phyloP scores from a whole-genome alignment of 2,329 filamentous ascomycete genomes.

The Penicillium sp. region DNA sequence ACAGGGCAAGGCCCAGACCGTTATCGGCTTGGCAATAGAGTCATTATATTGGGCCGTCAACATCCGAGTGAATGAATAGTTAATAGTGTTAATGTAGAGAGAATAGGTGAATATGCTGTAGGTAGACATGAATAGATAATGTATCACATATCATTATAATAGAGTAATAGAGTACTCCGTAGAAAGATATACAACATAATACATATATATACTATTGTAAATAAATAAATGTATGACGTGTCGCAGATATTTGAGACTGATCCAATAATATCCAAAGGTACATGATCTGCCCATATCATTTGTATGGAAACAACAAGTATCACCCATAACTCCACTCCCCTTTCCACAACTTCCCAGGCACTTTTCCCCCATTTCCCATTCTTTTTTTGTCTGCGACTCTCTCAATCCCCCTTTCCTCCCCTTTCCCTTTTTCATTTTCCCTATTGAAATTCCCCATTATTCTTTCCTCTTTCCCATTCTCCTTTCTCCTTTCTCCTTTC shows the following conservation, averaged over 20 bases:
- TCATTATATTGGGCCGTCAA: background rate
- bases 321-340: constrained; percentile 3
- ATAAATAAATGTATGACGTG: constrained; percentile 5
- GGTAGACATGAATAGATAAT: background rate
- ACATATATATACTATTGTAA: too few relatives aligned
- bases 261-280: constrained; percentile 4
- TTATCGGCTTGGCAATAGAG: background rate
- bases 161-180: background rate
- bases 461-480: constrained; percentile 23
- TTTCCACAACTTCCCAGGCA: background rate
- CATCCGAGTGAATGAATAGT: background rate
- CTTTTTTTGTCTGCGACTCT: background rate
- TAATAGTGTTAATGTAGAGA: too few relatives aligned
- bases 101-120: background rate
- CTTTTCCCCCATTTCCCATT: background rate
- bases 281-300: background rate
- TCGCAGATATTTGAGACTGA: constrained; percentile 7
- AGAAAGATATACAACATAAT: background rate
- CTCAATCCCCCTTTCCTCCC: background rate
- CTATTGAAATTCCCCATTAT: constrained; percentile 2
- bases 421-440: constrained; percentile 6
- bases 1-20: background rate
- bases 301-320: constrained; percentile 7
- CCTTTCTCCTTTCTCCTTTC: background rate
- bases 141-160: background rate